Evolutionary conservation across 305 asterid species (phyloP).

Genomic region (Solanum hybrid): DNA sequence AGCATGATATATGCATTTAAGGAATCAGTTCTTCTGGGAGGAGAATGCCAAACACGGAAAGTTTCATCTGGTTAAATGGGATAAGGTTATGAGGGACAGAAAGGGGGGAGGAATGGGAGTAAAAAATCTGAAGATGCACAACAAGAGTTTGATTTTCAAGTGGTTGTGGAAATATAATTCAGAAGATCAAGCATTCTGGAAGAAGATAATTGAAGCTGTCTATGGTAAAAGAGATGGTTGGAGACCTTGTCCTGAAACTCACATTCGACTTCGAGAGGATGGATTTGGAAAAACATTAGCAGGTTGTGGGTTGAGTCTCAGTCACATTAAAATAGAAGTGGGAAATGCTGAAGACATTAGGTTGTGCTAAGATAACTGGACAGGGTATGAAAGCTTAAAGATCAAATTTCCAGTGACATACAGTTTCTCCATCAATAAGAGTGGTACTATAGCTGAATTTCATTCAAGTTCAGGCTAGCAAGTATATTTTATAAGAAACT

Average conservation of each 20-base stretch:
- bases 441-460: neutral
- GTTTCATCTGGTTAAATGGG: neutral
- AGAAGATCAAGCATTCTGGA: neutral
- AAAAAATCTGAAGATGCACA: neutral
- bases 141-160: neutral
- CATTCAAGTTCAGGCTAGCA: neutral
- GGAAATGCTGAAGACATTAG: neutral
- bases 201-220: neutral
- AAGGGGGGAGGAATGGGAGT: neutral
- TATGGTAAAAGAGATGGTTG: neutral
- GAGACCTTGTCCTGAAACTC: neutral
- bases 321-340: neutral
- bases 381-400: neutral
- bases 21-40: neutral
- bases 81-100: neutral
- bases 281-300: neutral
- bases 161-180: neutral
- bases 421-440: neutral
- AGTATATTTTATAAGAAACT: neutral
- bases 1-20: constrained; percentile 1
- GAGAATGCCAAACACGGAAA: neutral
- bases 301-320: neutral
- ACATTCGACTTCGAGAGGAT: neutral
- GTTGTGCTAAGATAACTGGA: neutral
- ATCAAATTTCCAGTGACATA: neutral